Evolutionary conservation across 441 rosid species (phyloP).

Genomic region (Mallotus japonicus): DNA sequence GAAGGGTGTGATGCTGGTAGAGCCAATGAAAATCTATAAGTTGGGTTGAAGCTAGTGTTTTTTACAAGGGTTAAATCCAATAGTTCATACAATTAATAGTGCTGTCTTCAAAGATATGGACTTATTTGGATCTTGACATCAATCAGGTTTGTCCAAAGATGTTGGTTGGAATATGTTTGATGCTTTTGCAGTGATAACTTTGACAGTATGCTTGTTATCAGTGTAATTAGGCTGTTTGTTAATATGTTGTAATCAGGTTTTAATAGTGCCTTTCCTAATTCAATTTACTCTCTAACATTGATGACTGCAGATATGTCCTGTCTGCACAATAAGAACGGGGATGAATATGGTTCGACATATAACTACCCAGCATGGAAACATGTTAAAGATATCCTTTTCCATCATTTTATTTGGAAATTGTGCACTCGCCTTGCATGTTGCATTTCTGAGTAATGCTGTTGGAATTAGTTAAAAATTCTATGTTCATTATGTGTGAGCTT

Average conservation of each 20-base stretch:
- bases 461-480: not conserved
- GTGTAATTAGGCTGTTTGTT: constrained; percentile 11
- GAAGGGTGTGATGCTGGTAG: too few relatives aligned
- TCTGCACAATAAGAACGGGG: constrained; percentile 61
- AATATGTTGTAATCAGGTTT: not conserved
- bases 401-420: constrained; percentile 17
- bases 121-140: not conserved
- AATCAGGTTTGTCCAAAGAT: not conserved
- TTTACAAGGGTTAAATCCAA: too few relatives aligned
- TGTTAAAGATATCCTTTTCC: constrained; percentile 72
- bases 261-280: constrained; percentile 1
- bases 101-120: not conserved
- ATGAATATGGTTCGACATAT: constrained; percentile 67
- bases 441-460: not conserved
- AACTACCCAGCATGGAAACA: constrained; percentile 57
- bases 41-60: too few relatives aligned
- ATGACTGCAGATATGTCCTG: constrained; percentile 69
- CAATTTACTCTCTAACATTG: constrained; percentile 6
- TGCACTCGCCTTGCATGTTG: not conserved
- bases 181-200: not conserved
- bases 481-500: constrained; percentile 9
- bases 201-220: not conserved
- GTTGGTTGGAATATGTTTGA: not conserved
- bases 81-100: not conserved
- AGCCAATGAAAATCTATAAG: too few relatives aligned